Evolutionary conservation across 2,329 filamentous ascomycete genomes (phyloP).

Genomic region (Tolypocladium tundrense): DNA sequence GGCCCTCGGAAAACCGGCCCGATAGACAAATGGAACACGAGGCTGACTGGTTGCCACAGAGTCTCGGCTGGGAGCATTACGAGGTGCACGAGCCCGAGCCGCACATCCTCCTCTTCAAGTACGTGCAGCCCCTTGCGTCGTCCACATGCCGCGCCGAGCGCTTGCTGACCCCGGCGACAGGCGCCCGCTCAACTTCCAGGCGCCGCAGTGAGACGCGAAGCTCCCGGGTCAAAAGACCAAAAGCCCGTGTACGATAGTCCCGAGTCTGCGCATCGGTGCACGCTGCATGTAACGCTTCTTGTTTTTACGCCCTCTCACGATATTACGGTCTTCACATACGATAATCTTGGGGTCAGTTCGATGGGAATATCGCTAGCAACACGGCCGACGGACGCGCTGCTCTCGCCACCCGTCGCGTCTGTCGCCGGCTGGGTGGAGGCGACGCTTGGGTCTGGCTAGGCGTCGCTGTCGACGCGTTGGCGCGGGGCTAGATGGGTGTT

Average conservation of each 20-base stretch:
- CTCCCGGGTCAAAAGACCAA: slow-evolving; percentile 4
- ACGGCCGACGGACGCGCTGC: neutral
- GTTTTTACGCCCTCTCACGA: slow-evolving; percentile 10
- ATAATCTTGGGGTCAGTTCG: slow-evolving; percentile 3
- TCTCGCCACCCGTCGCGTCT: neutral
- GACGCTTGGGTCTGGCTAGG: neutral
- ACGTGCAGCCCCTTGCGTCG: slow-evolving; percentile 7
- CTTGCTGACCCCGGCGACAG: slow-evolving; percentile 29
- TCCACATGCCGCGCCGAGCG: neutral
- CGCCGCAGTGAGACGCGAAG: slow-evolving; percentile 39
- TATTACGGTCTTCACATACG: slow-evolving; percentile 10
- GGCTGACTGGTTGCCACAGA: slow-evolving; percentile 42
- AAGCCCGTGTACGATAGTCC: slow-evolving; percentile 12
- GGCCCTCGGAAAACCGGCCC: neutral
- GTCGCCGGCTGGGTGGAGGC: neutral
- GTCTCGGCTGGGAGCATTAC: slow-evolving; percentile 97
- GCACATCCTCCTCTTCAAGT: slow-evolving; percentile 98
- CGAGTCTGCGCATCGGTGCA: slow-evolving; percentile 5
- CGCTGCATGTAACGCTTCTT: slow-evolving; percentile 8
- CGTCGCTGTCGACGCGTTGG: neutral
- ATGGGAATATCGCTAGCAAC: slow-evolving; percentile 2
- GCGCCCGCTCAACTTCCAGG: slow-evolving; percentile 76
- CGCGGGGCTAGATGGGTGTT: neutral
- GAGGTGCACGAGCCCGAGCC: slow-evolving; percentile 98
- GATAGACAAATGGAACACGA: neutral